phyloP scores from a whole-genome alignment of 805 yeast genomes.

The Cyberlindnera mrakii region DNA sequence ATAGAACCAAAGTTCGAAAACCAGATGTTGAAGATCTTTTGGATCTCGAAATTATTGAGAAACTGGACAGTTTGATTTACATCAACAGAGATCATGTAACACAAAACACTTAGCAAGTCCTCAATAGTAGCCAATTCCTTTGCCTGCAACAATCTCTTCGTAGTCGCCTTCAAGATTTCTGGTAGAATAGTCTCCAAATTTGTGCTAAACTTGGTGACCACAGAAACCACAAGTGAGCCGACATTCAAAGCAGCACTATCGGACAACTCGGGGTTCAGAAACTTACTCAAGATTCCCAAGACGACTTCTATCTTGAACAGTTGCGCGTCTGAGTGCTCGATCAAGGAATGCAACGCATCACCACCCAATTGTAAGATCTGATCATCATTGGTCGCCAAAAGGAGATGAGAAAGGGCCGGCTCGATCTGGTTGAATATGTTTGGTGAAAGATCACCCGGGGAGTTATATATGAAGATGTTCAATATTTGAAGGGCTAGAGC shows the following conservation, averaged over 20 bases:
- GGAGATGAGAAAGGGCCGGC: conserved; percentile 30
- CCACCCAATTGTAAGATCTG: conserved; percentile 74
- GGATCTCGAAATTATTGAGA: conserved; percentile 38
- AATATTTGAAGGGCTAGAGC: conserved; percentile 52
- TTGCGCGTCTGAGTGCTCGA: conserved; percentile 30
- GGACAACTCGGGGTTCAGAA: conserved; percentile 62
- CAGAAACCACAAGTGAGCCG: conserved; percentile 56
- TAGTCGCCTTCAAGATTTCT: conserved; percentile 47
- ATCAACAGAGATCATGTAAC: conserved; percentile 58
- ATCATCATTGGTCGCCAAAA: conserved; percentile 53
- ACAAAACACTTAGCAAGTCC: conserved; percentile 69
- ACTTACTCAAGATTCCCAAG: conserved; percentile 59
- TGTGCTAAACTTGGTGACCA: conserved; percentile 47
- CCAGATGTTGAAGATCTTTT: conserved; percentile 71
- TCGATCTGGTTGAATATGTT: conserved; percentile 37
- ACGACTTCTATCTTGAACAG: conserved; percentile 28
- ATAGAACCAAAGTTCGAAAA: conserved; percentile 73
- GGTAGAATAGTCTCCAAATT: conserved; percentile 10
- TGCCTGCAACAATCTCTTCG: conserved; percentile 58
- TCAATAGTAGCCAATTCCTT: conserved; percentile 70
- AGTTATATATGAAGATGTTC: conserved; percentile 40
- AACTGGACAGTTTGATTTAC: conserved; percentile 60
- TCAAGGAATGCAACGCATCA: conserved; percentile 60
- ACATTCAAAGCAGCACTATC: conserved; percentile 81
- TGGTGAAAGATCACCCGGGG: conserved; percentile 34